Conservation (phyloP, 2,329 filamentous ascomycete genomes). For the Pseudocercospora fijiensis region DNA sequence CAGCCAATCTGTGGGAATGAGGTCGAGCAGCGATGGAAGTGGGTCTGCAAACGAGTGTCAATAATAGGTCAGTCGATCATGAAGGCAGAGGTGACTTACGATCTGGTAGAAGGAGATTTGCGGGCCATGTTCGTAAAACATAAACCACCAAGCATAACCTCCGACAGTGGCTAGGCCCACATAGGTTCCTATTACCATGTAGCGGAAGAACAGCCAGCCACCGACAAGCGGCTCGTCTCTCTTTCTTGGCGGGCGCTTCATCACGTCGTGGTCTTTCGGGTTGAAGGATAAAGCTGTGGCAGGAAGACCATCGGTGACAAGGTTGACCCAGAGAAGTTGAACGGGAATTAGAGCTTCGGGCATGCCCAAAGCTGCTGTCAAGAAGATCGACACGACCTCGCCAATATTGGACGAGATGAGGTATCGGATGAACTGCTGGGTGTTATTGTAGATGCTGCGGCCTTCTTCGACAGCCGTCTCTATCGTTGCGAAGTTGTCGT, state of each 20-base stretch:
- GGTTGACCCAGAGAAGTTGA: conserved; percentile 96
- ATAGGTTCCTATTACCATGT: conserved; percentile 93
- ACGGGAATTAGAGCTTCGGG: conserved; percentile 96
- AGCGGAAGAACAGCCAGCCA: conserved; percentile 96
- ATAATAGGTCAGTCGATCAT: background rate
- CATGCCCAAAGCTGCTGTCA: conserved; percentile 95
- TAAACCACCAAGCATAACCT: conserved; percentile 99
- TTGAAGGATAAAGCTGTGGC: conserved; percentile 97
- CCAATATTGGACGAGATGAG: conserved; percentile 99
- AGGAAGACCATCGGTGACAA: conserved; percentile 94
- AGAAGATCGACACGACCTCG: conserved; percentile 97
- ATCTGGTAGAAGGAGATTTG: conserved; percentile 90
- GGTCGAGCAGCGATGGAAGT: conserved; percentile 89
- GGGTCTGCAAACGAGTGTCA: conserved; percentile 49
- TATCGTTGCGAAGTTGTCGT: conserved; percentile 99
- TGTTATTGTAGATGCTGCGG: conserved; percentile 99
- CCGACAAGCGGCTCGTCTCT: conserved; percentile 89
- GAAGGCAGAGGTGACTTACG: conserved; percentile 42
- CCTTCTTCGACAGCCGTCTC: conserved; percentile 95
- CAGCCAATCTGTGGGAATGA: conserved; percentile 89
- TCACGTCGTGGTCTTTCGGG: conserved; percentile 96
- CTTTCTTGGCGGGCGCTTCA: conserved; percentile 87
- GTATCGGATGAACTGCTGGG: conserved; percentile 98
- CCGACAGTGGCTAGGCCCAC: conserved; percentile 92
- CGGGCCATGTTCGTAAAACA: conserved; percentile 87